phyloP scores from a whole-genome alignment of 2,329 filamentous ascomycete genomes.

The Alternaria brassicicola region DNA sequence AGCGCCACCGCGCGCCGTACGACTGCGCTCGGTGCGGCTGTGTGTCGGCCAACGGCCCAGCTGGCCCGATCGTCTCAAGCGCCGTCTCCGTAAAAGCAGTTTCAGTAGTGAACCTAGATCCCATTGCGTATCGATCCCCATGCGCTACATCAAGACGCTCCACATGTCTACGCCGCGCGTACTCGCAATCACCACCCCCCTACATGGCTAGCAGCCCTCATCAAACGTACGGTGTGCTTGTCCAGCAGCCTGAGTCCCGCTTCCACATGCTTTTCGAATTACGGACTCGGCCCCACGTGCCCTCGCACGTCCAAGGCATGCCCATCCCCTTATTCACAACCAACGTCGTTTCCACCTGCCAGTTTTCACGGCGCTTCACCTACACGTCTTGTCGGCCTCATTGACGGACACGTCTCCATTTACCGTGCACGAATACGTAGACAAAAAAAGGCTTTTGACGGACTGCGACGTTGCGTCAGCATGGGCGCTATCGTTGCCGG shows the following conservation, averaged over 20 bases:
- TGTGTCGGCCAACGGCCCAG: neutral
- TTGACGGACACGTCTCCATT: neutral
- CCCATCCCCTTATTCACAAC: neutral
- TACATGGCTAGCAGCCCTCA: neutral
- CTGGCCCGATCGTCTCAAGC: conserved; percentile 1
- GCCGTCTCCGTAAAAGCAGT: conserved; percentile 5
- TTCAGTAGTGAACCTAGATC: conserved; percentile 9
- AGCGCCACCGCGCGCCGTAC: neutral
- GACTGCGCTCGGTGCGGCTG: no score
- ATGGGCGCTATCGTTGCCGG: neutral
- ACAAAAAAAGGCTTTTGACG: neutral
- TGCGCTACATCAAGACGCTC: conserved; percentile 8
- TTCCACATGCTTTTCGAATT: neutral
- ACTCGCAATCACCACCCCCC: conserved; percentile 15
- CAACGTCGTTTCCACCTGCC: neutral
- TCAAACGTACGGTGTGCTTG: conserved; percentile 13
- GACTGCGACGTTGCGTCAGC: neutral
- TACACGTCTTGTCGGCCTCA: neutral
- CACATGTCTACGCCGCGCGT: conserved; percentile 11
- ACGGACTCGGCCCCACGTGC: neutral
- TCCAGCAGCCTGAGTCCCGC: neutral
- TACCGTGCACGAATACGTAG: neutral
- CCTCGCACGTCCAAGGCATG: neutral
- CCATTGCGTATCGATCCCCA: conserved; percentile 10
- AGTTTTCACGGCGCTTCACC: neutral